These are phyloP conservation scores for Fusarium luffae DNA, from an alignment of 2,329 filamentous ascomycete genomes.

Conservation along the genomic window DNA sequence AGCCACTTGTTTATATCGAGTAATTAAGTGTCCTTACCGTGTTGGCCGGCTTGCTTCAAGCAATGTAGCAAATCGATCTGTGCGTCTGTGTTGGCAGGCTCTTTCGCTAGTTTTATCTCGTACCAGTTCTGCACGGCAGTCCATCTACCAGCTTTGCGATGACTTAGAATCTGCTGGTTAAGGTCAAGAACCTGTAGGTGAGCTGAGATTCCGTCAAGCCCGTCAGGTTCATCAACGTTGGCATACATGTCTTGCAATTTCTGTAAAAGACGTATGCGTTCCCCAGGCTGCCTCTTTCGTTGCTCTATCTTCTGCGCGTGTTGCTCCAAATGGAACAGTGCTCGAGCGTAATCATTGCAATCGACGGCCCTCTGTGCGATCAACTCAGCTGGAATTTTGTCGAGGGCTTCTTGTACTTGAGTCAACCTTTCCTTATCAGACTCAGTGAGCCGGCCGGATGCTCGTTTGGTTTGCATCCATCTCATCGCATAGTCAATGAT, in stretches of 20 bases:
- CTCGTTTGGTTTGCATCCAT: slow-evolving; percentile 82
- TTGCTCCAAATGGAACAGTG: slow-evolving; percentile 94
- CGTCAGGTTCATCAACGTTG: slow-evolving; percentile 97
- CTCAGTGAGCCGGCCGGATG: slow-evolving; percentile 45
- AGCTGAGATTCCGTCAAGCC: slow-evolving; percentile 92
- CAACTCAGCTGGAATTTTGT: slow-evolving; percentile 77
- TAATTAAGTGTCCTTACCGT: slow-evolving; percentile 71
- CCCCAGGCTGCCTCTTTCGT: slow-evolving; percentile 58
- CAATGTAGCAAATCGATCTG: slow-evolving; percentile 89
- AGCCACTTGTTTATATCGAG: slow-evolving; percentile 17
- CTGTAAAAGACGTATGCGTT: slow-evolving; percentile 75
- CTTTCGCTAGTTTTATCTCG: slow-evolving; percentile 85
- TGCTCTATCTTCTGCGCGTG: slow-evolving; percentile 72
- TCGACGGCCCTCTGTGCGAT: slow-evolving; percentile 87
- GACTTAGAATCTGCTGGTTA: slow-evolving; percentile 91
- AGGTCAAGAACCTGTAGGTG: slow-evolving; percentile 88
- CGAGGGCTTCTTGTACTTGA: slow-evolving; percentile 63
- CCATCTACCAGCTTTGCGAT: slow-evolving; percentile 94
- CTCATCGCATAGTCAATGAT: slow-evolving; percentile 91
- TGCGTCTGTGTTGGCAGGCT: slow-evolving; percentile 79
- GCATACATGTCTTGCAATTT: slow-evolving; percentile 93
- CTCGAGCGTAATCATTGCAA: slow-evolving; percentile 91
- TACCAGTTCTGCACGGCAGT: slow-evolving; percentile 97
- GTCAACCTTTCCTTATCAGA: slow-evolving; percentile 61
- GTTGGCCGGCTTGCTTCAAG: slow-evolving; percentile 93